These are phyloP conservation scores for Stachybotrys elegans DNA, from an alignment of 2,329 filamentous ascomycete species.

Conservation along the genomic window DNA sequence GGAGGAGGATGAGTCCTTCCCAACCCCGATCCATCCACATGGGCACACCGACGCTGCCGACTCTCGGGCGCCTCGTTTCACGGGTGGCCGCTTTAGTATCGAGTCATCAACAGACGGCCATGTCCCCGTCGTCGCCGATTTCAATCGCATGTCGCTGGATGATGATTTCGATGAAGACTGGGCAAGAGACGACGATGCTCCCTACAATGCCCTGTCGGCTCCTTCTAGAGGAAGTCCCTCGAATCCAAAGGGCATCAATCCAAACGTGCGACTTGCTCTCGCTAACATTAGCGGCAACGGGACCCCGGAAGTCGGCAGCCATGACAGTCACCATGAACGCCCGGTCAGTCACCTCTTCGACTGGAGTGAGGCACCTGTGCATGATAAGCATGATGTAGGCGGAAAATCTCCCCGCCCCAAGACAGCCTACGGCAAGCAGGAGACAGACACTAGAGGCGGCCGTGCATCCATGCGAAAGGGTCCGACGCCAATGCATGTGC, in stretches of 20 bases:
- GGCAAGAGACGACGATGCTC: conserved; percentile 47
- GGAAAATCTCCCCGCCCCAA: conserved; percentile 60
- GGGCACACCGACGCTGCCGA: conserved; percentile 21
- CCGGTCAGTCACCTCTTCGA: conserved; percentile 70
- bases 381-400: conserved; percentile 56
- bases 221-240: conserved; percentile 46
- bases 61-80: conserved; percentile 6
- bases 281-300: conserved; percentile 46
- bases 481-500: conserved; percentile 65
- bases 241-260: conserved; percentile 42
- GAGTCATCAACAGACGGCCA: conserved; percentile 26
- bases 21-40: conserved; percentile 43
- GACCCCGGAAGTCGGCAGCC: conserved; percentile 23
- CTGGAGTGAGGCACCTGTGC: conserved; percentile 63
- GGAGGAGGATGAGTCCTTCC: conserved; percentile 55
- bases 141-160: conserved; percentile 50
- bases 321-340: conserved; percentile 30
- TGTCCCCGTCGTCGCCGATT: conserved; percentile 31
- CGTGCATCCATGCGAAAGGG: conserved; percentile 61
- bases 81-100: conserved; percentile 20
- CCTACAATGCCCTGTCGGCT: conserved; percentile 53
- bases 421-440: conserved; percentile 73
- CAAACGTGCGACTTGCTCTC: conserved; percentile 49
- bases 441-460: conserved; percentile 65
- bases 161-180: conserved; percentile 62